phyloP scores from a whole-genome alignment of 1,139 yeast species.

The Pichiaceae sp. region DNA sequence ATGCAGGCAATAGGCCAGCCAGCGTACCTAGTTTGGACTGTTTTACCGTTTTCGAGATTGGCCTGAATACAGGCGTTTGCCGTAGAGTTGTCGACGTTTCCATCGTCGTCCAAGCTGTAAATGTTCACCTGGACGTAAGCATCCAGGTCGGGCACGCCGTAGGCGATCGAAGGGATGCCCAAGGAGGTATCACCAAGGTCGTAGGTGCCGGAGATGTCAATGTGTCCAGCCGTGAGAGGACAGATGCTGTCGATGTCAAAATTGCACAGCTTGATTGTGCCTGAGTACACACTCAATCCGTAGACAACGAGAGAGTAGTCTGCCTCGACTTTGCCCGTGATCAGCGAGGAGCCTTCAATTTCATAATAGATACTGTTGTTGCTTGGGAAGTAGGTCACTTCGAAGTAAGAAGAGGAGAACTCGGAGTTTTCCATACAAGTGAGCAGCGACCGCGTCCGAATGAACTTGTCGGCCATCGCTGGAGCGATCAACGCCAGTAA shows the following conservation, averaged over 20 bases:
- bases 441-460: constrained; percentile 65
- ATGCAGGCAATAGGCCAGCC: constrained; percentile 96
- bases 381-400: constrained; percentile 62
- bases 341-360: constrained; percentile 71
- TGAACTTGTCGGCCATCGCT: constrained; percentile 16
- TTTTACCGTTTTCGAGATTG: constrained; percentile 74
- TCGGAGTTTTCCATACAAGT: constrained; percentile 92
- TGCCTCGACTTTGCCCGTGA: constrained; percentile 67
- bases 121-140: constrained; percentile 78
- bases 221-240: constrained; percentile 82
- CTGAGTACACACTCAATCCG: constrained; percentile 63
- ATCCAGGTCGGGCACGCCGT: constrained; percentile 87
- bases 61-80: constrained; percentile 93
- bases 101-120: constrained; percentile 36
- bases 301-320: constrained; percentile 65
- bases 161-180: constrained; percentile 74
- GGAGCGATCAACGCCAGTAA: background rate
- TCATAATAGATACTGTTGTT: constrained; percentile 58
- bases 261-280: constrained; percentile 56
- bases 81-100: constrained; percentile 14
- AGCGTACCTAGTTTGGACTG: constrained; percentile 91
- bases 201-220: constrained; percentile 56
- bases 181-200: constrained; percentile 33
- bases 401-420: constrained; percentile 80
- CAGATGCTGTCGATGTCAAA: constrained; percentile 50